Evolutionary conservation across 257 asterid genomes (phyloP), one percentile per base, ranked within the genome.

Genomic region (Thymus mandschuricus): DNA sequence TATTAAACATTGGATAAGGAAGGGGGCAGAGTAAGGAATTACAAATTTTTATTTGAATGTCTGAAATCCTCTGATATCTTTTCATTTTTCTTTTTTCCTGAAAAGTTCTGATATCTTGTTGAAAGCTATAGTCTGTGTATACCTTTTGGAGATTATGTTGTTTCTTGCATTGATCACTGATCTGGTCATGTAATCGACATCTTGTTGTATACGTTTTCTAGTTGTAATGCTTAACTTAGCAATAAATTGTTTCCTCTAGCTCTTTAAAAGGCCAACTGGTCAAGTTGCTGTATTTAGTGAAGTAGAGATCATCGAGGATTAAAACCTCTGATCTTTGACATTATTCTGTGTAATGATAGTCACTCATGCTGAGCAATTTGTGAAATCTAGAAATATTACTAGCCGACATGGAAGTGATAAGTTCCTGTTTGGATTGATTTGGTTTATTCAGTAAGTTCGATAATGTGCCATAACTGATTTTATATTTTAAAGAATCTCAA

Each of bases 221-320:
- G 51, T 43, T 41, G 40, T 60, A 60, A 68, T 60, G 70, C 64
- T 40, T 52, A 30, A 66, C 60, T 1, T 66, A 59, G 46, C 63
- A 44, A 44, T 43, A 43, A 8, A 33, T 61, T 29, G 60, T 33
- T 51, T 51, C 55, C 21, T 21, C 21, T 21, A 21, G 21, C 21
- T n/a, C 9, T 31, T 67, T 11, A 38, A 4, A 38, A 38, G 41
- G 41, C 6, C 41, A 38, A 38, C 21, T 21, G 21, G 41, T 38
- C 6, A 6, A 35, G 61, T 30, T 69, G 67, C 46, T 62, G 59
- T 45, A 34, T 56, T 34, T 34, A 2, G 51, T 60, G 65, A 41
- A 50, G 57, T 38, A 55, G 52, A 52, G 57, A 27, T 38, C 3
- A 15, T 48, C 44, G 46, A 43, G 33, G 31, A 64, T 30, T 10